Percentiles rank a stretch among this genome's conserved stretches.
Evolutionary conservation across 192 early-diverging fungal species (phyloP).

Genomic region (Spizellomyces punctatus): DNA sequence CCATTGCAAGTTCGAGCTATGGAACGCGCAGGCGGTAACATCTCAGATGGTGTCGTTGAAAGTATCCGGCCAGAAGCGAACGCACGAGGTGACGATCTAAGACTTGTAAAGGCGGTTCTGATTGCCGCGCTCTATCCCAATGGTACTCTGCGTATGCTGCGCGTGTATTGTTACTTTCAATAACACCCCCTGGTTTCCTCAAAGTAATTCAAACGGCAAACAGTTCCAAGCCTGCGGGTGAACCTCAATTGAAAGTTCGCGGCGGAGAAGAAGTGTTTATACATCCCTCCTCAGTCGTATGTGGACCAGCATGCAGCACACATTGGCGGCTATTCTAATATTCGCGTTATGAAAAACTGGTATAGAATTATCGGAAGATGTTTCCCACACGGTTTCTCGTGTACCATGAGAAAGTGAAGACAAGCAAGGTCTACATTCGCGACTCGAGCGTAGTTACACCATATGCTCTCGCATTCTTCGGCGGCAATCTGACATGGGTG

Average conservation of each 20-base stretch:
- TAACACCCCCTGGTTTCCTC: too few relatives aligned
- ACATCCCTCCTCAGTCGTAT: slow-evolving; percentile 39
- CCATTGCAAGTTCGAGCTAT: slow-evolving; percentile 32
- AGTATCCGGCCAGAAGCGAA: slow-evolving; percentile 23
- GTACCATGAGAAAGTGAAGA: slow-evolving; percentile 49
- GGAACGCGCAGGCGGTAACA: slow-evolving; percentile 33
- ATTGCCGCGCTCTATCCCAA: slow-evolving; percentile 46
- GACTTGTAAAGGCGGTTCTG: slow-evolving; percentile 39
- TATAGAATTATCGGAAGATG: slow-evolving; percentile 31
- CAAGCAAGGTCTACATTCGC: slow-evolving; percentile 47
- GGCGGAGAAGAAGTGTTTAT: slow-evolving; percentile 43
- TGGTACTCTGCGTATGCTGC: not conserved
- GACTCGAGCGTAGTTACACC: slow-evolving; percentile 40
- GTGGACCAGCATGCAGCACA: not conserved
- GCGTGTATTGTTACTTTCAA: too few relatives aligned
- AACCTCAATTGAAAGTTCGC: slow-evolving; percentile 20
- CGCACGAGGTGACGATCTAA: slow-evolving; percentile 25
- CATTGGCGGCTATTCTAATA: not conserved
- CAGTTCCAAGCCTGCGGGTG: slow-evolving; percentile 62
- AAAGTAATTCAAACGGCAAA: too few relatives aligned
- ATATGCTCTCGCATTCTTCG: slow-evolving; percentile 47
- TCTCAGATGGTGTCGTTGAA: slow-evolving; percentile 34
- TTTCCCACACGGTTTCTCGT: slow-evolving; percentile 37
- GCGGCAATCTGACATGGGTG: slow-evolving; percentile 39
- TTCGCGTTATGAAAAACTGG: not conserved